Evolutionary conservation across 1,284 basidiomycete genomes (phyloP), one percentile per base, ranked within the genome.

Genomic region (Pseudozyma thailandica): DNA sequence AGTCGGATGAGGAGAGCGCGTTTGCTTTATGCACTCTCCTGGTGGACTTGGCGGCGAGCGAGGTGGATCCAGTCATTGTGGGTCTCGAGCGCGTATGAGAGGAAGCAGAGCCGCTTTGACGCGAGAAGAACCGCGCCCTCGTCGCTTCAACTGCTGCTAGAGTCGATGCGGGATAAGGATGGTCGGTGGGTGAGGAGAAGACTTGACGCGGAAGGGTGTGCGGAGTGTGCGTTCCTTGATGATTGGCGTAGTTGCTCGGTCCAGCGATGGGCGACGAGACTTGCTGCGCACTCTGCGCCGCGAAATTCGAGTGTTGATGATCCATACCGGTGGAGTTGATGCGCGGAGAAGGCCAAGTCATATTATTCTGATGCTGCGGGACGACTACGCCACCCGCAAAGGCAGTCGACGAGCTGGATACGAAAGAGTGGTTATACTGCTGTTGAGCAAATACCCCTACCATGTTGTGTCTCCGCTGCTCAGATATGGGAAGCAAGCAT

Each of bases 101-200:
- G 2, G 59, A 41, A 16, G 41, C 23, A 20, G 50, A 35, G 13
- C 26, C 43, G 7, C 47, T 31, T 16, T 64, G 52, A 15, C 61
- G 68, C 9, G 61, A 50, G 18, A 71, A 71, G 47, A 71, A 71
- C 1, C 68, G 57, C 8, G 61, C 53, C 0, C 68, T 39, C 0
- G 57, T 61, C 4, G 53, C 56, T 27, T 60, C 53, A 13, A 71
- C 61, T 3, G 61, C 57, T 0, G 61, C 61, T 13, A 57, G 30
- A 6, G 68, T 71, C 15, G 60, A 60, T 18, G 52, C 68, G 13
- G 68, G 68, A n/a, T 71, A 71, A 2, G 28, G 26, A 35, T 31
- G 31, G 4, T 33, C 52, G 5, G 41, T 41, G 1, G 68, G 58
- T 20, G 68, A 71, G 7, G 61, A 71, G 33, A 64, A 60, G 20